These are phyloP conservation scores for Tetraselmis striata DNA, from an alignment of 139 green algal species.

Conservation along the genomic window DNA sequence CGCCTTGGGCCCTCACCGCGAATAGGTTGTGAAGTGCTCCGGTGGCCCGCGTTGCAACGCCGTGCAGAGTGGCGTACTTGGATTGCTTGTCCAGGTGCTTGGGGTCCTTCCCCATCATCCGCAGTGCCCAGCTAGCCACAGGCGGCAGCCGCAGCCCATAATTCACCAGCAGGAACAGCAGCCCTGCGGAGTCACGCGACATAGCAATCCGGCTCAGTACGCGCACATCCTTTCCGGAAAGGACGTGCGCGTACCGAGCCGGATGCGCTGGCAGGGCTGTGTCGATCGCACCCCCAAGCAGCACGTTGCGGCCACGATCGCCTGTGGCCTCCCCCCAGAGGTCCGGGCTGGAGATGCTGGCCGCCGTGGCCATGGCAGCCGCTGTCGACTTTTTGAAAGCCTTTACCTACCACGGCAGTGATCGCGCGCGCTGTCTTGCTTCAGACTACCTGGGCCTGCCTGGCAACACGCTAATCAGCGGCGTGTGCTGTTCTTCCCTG, in stretches of 20 bases:
- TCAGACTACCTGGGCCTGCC: too few species aligned
- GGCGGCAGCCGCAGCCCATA: background rate
- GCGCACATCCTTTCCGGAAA: too few species aligned
- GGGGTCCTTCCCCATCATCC: background rate
- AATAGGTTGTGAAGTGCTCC: background rate
- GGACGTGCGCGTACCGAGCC: too few species aligned
- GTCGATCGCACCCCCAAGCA: background rate
- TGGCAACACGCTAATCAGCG: too few species aligned
- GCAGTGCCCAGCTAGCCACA: background rate
- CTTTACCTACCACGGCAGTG: too few species aligned
- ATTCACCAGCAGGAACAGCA: background rate
- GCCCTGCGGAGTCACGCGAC: too few species aligned
- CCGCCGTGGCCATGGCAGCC: too few species aligned
- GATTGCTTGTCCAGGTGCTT: background rate
- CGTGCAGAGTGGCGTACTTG: background rate
- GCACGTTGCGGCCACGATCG: background rate
- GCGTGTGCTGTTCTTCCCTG: too few species aligned
- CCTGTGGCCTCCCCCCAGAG: background rate
- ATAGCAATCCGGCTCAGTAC: too few species aligned
- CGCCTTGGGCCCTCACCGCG: background rate
- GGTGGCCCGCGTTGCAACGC: background rate
- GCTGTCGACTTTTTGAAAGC: too few species aligned
- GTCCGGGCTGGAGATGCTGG: background rate
- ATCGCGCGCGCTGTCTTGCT: too few species aligned
- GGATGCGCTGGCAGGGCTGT: too few species aligned